A percentile compares a stretch with the other conserved stretches of the same genome.
These are phyloP conservation scores for Massariosphaeria phaeospora DNA, from an alignment of 495 filamentous ascomycete species.

Conservation along the genomic window DNA sequence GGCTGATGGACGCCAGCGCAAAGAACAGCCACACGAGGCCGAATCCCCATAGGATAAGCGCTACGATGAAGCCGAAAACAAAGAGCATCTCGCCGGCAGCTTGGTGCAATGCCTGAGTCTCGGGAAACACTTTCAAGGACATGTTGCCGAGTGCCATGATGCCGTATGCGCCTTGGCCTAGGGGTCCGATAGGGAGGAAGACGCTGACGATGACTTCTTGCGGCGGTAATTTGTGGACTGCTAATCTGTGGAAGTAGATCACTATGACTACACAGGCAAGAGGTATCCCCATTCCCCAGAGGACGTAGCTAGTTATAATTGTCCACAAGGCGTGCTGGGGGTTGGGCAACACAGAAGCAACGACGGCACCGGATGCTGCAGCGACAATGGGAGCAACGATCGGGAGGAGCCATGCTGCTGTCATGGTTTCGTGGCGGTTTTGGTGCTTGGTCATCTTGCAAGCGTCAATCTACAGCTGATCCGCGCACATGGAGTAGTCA, in stretches of 20 bases:
- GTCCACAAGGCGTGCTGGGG: conserved; percentile 53
- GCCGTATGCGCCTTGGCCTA: conserved; percentile 56
- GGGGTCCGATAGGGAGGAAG: conserved; percentile 58
- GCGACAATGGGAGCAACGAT: conserved; percentile 58
- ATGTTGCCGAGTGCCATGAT: conserved; percentile 54
- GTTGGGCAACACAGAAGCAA: conserved; percentile 51
- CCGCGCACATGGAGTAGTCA: too few relatives aligned
- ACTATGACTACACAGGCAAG: conserved; percentile 52
- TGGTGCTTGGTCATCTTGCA: conserved; percentile 39
- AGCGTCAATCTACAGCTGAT: too few relatives aligned
- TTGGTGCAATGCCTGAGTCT: conserved; percentile 45
- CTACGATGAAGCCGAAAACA: conserved; percentile 49
- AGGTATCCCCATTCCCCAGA: conserved; percentile 57
- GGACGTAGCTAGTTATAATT: conserved; percentile 51
- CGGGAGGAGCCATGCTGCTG: conserved; percentile 57
- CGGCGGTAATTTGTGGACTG: conserved; percentile 52
- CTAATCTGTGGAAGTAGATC: conserved; percentile 59
- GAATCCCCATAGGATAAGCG: conserved; percentile 57
- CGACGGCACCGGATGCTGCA: conserved; percentile 52
- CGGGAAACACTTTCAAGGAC: conserved; percentile 48
- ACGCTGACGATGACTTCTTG: conserved; percentile 57
- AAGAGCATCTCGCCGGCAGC: conserved; percentile 52
- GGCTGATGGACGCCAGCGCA: conserved; percentile 45
- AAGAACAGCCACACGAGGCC: conserved; percentile 60
- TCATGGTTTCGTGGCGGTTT: conserved; percentile 48